Evolutionary conservation across 2,329 filamentous ascomycete genomes (phyloP), one percentile per base, ranked within the genome.

Genomic region (Ceratocystis ficicola): DNA sequence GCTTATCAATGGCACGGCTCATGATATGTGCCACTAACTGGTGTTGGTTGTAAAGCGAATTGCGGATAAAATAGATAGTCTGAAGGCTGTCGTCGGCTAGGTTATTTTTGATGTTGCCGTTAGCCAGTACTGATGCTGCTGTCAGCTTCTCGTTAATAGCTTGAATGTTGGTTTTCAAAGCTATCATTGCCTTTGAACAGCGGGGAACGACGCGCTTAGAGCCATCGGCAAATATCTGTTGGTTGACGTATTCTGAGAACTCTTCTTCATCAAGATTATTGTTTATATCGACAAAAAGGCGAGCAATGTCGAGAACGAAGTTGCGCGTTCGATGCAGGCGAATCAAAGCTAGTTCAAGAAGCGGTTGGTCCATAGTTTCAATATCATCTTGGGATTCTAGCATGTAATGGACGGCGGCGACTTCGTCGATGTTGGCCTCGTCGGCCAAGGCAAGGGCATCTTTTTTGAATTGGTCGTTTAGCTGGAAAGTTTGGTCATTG

Each of bases 381-480:
- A 85, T 80, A 70, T 92, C 86, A 46, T 85, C 81, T 72, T 89
- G 83, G 20, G 89, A 86, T 65, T 87, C 85, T 63, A 95, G 78
- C 66, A 95, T 84, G 62, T 94, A 82, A 70, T 83, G 81, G 8
- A 90, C 89, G 20, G 93, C 88, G 71, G 94, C 84, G 66, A 95
- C 74, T 75, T 99, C 95, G 76, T 99, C 92, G 64, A 99, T 80
- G 71, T 96, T 86, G 68, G 96, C 80, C 70, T 90, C 89, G 74
- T 97, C 92, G 65, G 93, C 89, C 46, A 99, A 80, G 71, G 90
- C 84, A 41, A 95, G 80, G 28, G 86, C 84, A 70, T 87, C 85
- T 74, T 96, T 87, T 72, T 93, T 86, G 75, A 99, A 97, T 69
- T 90, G 86, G 66, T 89, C 83, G 75, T 95, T 96, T 77, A 99